These are phyloP conservation scores for Penicillium sp. DNA, from an alignment of 2,329 filamentous ascomycete genomes.

Conservation along the genomic window DNA sequence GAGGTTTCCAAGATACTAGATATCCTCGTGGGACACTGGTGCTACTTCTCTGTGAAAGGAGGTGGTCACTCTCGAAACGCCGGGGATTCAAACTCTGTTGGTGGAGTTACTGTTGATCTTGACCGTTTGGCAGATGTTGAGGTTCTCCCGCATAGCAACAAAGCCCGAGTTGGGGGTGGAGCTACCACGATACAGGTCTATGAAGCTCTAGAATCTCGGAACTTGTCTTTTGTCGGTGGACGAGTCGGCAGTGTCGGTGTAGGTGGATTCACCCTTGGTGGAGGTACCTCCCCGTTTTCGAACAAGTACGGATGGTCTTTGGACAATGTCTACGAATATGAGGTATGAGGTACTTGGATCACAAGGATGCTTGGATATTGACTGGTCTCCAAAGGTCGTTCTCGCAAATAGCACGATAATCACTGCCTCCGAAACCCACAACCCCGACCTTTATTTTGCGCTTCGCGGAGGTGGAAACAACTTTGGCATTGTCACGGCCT, in stretches of 20 bases:
- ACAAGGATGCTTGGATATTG: background rate
- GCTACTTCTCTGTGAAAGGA: conserved; percentile 54
- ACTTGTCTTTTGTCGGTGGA: conserved; percentile 34
- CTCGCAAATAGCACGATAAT: conserved; percentile 25
- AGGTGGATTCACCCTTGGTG: conserved; percentile 42
- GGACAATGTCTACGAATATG: conserved; percentile 24
- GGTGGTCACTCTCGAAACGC: conserved; percentile 58
- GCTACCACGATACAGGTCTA: conserved; percentile 3
- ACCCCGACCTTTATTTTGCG: conserved; percentile 39
- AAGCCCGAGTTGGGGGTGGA: background rate
- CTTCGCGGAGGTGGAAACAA: conserved; percentile 43
- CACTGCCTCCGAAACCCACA: conserved; percentile 26
- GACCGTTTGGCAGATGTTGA: conserved; percentile 12
- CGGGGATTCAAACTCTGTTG: conserved; percentile 52
- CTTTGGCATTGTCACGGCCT: conserved; percentile 41
- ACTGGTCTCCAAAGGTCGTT: conserved; percentile 14
- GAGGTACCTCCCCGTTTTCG: conserved; percentile 38
- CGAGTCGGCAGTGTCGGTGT: conserved; percentile 43
- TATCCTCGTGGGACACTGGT: conserved; percentile 21
- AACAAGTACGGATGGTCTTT: conserved; percentile 26
- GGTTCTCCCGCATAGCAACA: background rate
- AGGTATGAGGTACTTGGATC: conserved; percentile 3
- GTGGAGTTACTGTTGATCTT: conserved; percentile 27
- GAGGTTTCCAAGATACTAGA: conserved; percentile 19
- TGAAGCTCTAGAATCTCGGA: conserved; percentile 8